Conservation (phyloP, 192 early-diverging fungal genomes). For the Podila verticillata region DNA sequence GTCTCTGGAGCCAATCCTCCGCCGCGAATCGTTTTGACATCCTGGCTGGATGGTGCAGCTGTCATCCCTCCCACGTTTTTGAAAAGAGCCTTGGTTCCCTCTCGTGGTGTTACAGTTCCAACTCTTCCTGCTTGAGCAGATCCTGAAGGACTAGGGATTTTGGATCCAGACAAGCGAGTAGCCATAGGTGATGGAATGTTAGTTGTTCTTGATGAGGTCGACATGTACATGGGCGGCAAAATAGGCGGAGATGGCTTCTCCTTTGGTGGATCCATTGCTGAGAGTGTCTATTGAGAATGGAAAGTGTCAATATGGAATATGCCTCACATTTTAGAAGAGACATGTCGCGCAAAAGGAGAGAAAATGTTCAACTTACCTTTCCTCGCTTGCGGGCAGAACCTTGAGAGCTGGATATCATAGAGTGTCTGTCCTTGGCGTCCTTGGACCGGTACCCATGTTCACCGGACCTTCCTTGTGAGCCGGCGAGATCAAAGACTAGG, state of each 20-base stretch:
- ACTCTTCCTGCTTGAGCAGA: conserved; percentile 6
- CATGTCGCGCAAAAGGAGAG: too few species aligned
- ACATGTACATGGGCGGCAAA: conserved; percentile 53
- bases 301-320: not conserved
- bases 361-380: conserved; percentile 26
- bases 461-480: conserved; percentile 9
- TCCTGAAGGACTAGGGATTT: conserved; percentile 41
- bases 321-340: too few species aligned
- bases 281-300: conserved; percentile 18
- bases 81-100: conserved; percentile 8
- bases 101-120: not conserved
- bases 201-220: conserved; percentile 41
- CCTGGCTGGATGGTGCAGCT: conserved; percentile 5
- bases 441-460: not conserved
- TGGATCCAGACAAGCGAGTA: conserved; percentile 19
- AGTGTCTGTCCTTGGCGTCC: conserved; percentile 24
- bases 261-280: conserved; percentile 40
- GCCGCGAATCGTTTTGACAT: conserved; percentile 45
- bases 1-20: conserved; percentile 14
- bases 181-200: conserved; percentile 29
- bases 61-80: not conserved
- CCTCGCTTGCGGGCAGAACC: conserved; percentile 41
- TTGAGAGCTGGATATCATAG: conserved; percentile 4
- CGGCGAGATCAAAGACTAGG: conserved; percentile 22
- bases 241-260: conserved; percentile 45